phyloP scores from a whole-genome alignment of 129 eudicot genomes.

The Lonicera japonica region DNA sequence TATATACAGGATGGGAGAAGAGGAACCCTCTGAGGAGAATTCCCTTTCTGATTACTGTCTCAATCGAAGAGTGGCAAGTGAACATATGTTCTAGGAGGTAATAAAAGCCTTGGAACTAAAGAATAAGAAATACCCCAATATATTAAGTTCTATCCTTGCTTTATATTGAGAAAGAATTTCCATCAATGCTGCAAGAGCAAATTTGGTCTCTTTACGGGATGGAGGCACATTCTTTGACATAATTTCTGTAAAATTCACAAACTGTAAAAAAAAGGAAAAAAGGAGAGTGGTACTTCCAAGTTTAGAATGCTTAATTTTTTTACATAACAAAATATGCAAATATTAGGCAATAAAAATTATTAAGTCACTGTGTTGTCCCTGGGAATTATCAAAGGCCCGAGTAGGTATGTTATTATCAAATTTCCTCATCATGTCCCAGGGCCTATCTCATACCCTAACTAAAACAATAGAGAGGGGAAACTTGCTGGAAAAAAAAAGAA shows the following conservation, averaged over 20 bases:
- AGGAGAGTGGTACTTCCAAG: conserved; percentile 5
- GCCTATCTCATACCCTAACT: conserved; percentile 98
- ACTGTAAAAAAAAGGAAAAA: conserved; percentile 27
- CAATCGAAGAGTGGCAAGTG: conserved; percentile 1
- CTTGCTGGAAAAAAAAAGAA: conserved; percentile 54
- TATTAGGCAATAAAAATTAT: background rate
- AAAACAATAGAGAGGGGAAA: conserved; percentile 84
- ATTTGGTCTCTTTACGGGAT: conserved; percentile 92
- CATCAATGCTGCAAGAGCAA: conserved; percentile 95
- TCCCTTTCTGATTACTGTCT: conserved; percentile 53
- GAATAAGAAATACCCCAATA: conserved; percentile 53
- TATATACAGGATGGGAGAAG: conserved; percentile 90
- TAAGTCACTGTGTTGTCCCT: conserved; percentile 36
- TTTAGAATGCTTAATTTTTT: conserved; percentile 10
- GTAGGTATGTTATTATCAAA: conserved; percentile 95
- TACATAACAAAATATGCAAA: background rate
- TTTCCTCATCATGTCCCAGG: conserved; percentile 99
- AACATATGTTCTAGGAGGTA: background rate
- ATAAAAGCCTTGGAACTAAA: background rate
- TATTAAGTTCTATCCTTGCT: conserved; percentile 78
- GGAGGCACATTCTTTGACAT: conserved; percentile 68
- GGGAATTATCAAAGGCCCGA: conserved; percentile 94
- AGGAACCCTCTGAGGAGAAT: conserved; percentile 54
- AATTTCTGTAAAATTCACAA: conserved; percentile 91
- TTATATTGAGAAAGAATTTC: conserved; percentile 94